Conservation (phyloP, 345 rosid species). For the Syzygium aqueum region DNA sequence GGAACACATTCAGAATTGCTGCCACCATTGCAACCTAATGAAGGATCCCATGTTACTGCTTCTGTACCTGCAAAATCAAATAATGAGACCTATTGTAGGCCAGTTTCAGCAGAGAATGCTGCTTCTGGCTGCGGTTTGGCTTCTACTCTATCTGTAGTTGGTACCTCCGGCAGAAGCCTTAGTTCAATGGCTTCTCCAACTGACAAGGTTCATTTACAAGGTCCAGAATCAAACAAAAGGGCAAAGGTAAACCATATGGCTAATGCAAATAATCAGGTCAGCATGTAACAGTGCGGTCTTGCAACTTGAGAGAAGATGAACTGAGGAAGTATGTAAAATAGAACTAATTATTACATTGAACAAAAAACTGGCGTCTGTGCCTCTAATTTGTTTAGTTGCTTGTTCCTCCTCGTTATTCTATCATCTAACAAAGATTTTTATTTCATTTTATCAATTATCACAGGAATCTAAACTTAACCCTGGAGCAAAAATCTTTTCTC, state of each 20-base stretch:
- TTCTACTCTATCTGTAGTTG: constrained; percentile 16
- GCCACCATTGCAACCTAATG: constrained; percentile 11
- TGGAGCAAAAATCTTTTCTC: constrained; percentile 69
- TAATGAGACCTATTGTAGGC: constrained; percentile 27
- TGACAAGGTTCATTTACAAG: constrained; percentile 32
- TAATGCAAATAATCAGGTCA: neutral
- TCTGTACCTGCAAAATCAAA: constrained; percentile 15
- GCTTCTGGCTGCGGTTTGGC: constrained; percentile 24
- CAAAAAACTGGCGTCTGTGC: neutral
- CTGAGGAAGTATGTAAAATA: neutral
- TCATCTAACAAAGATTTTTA: neutral
- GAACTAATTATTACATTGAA: neutral
- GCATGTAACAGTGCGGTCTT: neutral
- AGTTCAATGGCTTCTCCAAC: constrained; percentile 25
- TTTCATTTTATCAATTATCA: neutral
- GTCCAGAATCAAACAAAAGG: constrained; percentile 29
- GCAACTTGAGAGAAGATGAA: neutral
- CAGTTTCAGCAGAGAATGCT: constrained; percentile 18
- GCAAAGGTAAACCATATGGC: constrained; percentile 35
- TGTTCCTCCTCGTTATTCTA: neutral
- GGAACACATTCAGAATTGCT: constrained; percentile 19
- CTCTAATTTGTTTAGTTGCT: neutral
- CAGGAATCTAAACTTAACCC: constrained; percentile 94
- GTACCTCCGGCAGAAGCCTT: constrained; percentile 11
- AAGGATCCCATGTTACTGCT: constrained; percentile 19